Base-by-base conservation (phyloP, 176 grass and related monocot genomes). In the Areca catechu region DNA sequence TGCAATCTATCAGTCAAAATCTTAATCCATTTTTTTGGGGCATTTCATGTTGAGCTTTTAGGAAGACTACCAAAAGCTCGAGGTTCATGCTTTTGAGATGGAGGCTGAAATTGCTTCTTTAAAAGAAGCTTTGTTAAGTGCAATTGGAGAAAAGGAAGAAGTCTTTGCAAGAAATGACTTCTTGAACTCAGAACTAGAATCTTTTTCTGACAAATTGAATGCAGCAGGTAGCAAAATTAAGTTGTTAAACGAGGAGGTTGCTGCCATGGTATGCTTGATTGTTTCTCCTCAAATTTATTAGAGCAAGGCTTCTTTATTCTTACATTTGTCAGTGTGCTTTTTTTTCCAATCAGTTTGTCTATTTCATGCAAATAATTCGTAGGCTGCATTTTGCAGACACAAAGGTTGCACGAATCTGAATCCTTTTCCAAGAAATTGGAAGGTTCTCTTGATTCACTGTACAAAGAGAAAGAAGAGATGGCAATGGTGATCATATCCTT, bases 381-480 rank as follows among this genome's bases (percentile, higher is more conserved):
- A 14, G 34, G 7, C 10, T 43, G 6, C 7, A 43, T 48, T 54
- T 68, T 76, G 56, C 78, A 98, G 83, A 78, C 50, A 15, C 19
- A 83, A 59, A 91, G 68, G 49, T 71, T 80, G 34, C 60, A 57
- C 57, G 78, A 60, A 68, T 76, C 81, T 54, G 83, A 98, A 70
- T 80, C 66, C 70, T 66, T 48, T 25, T 15, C 63, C 63, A 69
- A 66, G 73, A 61, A 43, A 69, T 54, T 88, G 51, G 78, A 91
- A 71, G 54, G 17, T 82, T 82, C 77, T 76, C 57, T 81, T 49
- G 65, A 65, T 74, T 88, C 70, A 12, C 7, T 85, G 58, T 84
- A 73, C 58, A 80, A 60, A 66, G 81, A 92, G 80, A 97, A 92
- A 50, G 93, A 98, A 82, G 87, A 88, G 54, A 76, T 88, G 81